Base-by-base conservation (phyloP, 164 flowering plant genomes). In the Umbilicus rupestris region DNA sequence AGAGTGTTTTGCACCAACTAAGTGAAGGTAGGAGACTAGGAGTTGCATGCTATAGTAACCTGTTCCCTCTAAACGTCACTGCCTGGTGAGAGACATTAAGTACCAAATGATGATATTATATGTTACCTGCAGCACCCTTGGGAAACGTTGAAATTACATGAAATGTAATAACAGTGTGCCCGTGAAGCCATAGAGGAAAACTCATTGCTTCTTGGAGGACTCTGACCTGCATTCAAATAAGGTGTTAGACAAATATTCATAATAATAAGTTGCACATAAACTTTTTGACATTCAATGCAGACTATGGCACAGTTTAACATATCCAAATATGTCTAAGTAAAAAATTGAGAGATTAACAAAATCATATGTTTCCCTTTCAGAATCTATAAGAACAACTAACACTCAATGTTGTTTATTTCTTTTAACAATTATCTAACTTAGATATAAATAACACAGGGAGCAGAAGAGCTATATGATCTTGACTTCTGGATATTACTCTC, bases 131-230 rank as follows among this genome's bases (percentile, higher is more conserved):
- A 68, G 86, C 78, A 69, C 80, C 80, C 77, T 75, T 76, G 42
- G 98, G 97, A 71, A 70, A 75, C 41, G 89, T 81, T 73, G 99
- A 92, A 70, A 85, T 83, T 66, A 95, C 99, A 68, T 63, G 75
- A 75, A 95, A 89, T 39, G 78, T 78, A 55, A 85, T 72, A 64
- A 83, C 68, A 64, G 81, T 78, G 70, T 72, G 86, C 44, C 92
- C 90, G 70, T 86, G 94, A 83, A 95, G 76, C 97, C 99, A 92
- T 78, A 95, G 73, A 64, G 99, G 99, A 71, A 95, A 92, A 73
- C 64, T 77, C 99, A 95, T 88, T 33, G 79, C 82, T 79, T 86
- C 92, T 69, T 84, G 84, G 37, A 88, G 83, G 69, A 92, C 74
- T 62, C 90, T 83, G 58, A 92, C 85, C 97, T 95, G 82, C 72